phyloP scores from a whole-genome alignment of 306 rosid genomes.

The Parietaria judaica region DNA sequence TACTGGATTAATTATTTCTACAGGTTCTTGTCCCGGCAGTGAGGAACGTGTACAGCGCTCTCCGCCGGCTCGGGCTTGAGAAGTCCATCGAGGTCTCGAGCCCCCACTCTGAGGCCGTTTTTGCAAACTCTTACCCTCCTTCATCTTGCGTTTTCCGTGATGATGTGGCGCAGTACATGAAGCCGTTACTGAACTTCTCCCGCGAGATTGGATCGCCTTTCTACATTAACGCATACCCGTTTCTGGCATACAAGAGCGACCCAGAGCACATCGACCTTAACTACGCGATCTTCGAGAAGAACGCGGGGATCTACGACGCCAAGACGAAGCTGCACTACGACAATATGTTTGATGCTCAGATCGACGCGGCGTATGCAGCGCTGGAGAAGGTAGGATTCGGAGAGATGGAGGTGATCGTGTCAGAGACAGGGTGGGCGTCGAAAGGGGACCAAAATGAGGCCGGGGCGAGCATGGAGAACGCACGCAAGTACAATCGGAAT shows the following conservation, averaged over 20 bases:
- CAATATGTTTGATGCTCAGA: conserved; percentile 76
- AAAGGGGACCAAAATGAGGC: conserved; percentile 62
- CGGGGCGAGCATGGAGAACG: conserved; percentile 51
- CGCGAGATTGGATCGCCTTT: conserved; percentile 66
- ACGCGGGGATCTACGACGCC: conserved; percentile 55
- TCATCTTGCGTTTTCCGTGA: conserved; percentile 70
- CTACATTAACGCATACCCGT: conserved; percentile 89
- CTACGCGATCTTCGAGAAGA: conserved; percentile 70
- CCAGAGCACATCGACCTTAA: conserved; percentile 67
- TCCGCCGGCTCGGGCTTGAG: conserved; percentile 37
- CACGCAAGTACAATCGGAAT: conserved; percentile 56
- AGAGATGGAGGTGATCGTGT: conserved; percentile 68
- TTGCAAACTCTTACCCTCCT: conserved; percentile 79
- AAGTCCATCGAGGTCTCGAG: conserved; percentile 56
- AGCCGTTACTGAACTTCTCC: conserved; percentile 71
- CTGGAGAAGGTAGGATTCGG: conserved; percentile 67
- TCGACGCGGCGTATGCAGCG: conserved; percentile 84
- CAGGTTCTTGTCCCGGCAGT: conserved; percentile 48
- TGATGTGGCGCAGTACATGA: conserved; percentile 54
- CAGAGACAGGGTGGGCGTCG: conserved; percentile 97
- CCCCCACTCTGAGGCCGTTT: conserved; percentile 92
- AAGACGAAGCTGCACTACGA: conserved; percentile 73
- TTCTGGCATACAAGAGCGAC: conserved; percentile 76
- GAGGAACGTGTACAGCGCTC: conserved; percentile 59
- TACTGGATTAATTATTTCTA: too few species aligned